phyloP scores from a whole-genome alignment of 1,284 basidiomycete species.

The Coriolopsis trogii region DNA sequence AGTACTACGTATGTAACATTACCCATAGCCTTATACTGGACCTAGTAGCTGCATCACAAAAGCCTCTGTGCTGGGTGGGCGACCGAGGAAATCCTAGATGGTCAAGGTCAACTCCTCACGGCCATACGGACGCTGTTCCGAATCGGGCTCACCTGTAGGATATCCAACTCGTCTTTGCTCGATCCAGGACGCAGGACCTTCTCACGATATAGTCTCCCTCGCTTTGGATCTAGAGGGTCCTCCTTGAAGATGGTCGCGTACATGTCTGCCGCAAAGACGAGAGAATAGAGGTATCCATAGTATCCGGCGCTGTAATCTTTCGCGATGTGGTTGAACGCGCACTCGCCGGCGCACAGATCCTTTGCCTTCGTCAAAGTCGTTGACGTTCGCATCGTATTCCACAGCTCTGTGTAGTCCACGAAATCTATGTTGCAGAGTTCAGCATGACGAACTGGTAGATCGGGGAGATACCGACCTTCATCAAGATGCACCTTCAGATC shows the following conservation, averaged over 20 bases:
- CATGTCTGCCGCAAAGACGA: slow-evolving; percentile 82
- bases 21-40: no score
- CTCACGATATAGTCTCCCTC: slow-evolving; percentile 53
- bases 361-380: slow-evolving; percentile 69
- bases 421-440: slow-evolving; percentile 42
- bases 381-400: slow-evolving; percentile 69
- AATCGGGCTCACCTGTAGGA: no score
- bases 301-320: slow-evolving; percentile 82
- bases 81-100: slow-evolving; percentile 70
- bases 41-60: slow-evolving; percentile 73
- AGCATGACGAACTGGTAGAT: no score
- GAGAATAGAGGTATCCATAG: slow-evolving; percentile 77
- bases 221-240: slow-evolving; percentile 69
- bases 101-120: neutral
- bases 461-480: slow-evolving; percentile 46
- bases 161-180: slow-evolving; percentile 59
- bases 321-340: slow-evolving; percentile 70
- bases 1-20: no score
- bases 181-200: slow-evolving; percentile 60
- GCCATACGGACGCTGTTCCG: neutral
- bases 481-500: slow-evolving; percentile 78
- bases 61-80: slow-evolving; percentile 75
- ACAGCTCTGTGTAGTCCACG: slow-evolving; percentile 72
- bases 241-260: slow-evolving; percentile 77
- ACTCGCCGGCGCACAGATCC: slow-evolving; percentile 69